Conservation (phyloP, 495 filamentous ascomycete species). For the Hypoxylon perforatum region DNA sequence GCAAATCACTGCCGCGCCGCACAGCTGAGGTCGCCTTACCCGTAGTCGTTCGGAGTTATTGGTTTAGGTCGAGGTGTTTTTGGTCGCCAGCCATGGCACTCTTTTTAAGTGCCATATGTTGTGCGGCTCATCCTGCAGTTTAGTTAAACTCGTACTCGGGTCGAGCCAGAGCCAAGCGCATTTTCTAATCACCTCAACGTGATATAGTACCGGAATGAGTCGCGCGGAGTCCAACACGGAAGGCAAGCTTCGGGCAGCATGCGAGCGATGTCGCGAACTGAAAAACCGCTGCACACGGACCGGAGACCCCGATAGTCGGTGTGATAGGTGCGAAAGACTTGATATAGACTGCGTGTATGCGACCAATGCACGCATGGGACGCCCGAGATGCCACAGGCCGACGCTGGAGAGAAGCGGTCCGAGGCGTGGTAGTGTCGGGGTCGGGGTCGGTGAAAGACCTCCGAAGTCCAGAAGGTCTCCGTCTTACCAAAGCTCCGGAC, state of each 20-base stretch:
- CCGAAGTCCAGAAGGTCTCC: neutral
- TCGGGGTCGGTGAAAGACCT: neutral
- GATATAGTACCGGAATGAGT: neutral
- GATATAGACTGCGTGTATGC: neutral
- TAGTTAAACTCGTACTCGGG: no score
- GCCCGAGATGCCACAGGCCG: neutral
- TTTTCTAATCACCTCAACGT: no score
- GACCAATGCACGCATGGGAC: neutral
- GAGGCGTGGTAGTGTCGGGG: no score
- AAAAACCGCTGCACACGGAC: neutral
- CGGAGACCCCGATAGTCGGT: neutral
- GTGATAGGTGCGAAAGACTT: constrained; percentile 1
- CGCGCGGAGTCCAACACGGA: neutral
- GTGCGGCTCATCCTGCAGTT: no score
- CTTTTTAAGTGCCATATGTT: no score
- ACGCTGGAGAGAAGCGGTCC: neutral
- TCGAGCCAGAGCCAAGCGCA: no score
- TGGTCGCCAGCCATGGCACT: no score
- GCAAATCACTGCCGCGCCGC: no score
- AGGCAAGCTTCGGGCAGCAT: neutral
- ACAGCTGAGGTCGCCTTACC: no score
- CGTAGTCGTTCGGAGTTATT: no score
- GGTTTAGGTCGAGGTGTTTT: no score
- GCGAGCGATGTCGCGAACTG: neutral
- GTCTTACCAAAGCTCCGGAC: neutral